Conservation (phyloP, 768 basidiomycete genomes). For the Rickenella mellea region DNA sequence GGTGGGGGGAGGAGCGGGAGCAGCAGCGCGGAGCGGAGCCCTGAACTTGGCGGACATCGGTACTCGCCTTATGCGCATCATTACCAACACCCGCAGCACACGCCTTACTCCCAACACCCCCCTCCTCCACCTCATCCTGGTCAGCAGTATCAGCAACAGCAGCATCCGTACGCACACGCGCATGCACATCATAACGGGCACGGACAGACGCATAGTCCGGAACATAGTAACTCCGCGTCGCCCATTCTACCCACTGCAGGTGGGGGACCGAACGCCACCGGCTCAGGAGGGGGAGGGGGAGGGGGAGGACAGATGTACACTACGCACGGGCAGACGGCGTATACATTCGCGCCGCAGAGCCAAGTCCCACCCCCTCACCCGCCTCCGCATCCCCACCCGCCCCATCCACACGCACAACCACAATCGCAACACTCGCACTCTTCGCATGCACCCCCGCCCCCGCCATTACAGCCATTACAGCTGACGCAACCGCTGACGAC, state of each 20-base stretch:
- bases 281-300: neutral
- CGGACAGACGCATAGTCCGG: neutral
- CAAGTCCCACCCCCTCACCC: neutral
- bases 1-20: neutral
- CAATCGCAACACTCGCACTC: too few species aligned
- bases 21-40: neutral
- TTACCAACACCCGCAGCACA: neutral
- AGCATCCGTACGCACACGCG: neutral
- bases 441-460: neutral
- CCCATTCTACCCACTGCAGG: too few species aligned
- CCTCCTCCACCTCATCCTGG: neutral
- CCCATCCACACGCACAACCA: neutral
- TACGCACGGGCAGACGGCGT: neutral
- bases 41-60: neutral
- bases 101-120: neutral
- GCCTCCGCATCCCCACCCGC: neutral
- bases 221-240: neutral
- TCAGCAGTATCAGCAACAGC: neutral
- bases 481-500: slow-evolving; percentile 1
- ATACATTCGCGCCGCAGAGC: slow-evolving; percentile 3
- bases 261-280: too few species aligned
- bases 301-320: neutral
- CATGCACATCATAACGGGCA: neutral
- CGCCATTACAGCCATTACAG: neutral
- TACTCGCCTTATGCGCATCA: neutral